A percentile compares a stretch with the other conserved stretches of the same genome.
Evolutionary conservation across 2,329 filamentous ascomycete species (phyloP).

Genomic region (Kalmusia sp.): DNA sequence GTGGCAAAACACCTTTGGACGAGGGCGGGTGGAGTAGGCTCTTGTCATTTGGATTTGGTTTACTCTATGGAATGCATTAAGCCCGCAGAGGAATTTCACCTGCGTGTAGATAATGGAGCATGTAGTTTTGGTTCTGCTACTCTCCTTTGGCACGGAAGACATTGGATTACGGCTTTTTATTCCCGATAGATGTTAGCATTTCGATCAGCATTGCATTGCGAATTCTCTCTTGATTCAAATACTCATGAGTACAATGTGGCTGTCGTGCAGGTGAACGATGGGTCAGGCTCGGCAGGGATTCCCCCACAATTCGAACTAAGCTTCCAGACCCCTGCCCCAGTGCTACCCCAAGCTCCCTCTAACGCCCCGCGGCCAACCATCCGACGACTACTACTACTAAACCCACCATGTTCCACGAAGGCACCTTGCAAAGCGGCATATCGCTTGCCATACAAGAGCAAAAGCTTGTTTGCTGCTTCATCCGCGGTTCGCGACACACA

Average conservation of each 20-base stretch:
- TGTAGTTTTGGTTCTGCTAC: constrained; percentile 15
- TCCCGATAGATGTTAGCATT: constrained; percentile 26
- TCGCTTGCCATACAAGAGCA: constrained; percentile 73
- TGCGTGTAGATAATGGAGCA: constrained; percentile 34
- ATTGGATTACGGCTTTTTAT: constrained; percentile 16
- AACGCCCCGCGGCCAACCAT: constrained; percentile 25
- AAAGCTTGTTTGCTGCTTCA: constrained; percentile 85
- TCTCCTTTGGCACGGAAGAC: constrained; percentile 39
- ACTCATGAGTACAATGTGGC: too few species aligned
- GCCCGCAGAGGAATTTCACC: constrained; percentile 11
- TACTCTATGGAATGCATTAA: constrained; percentile 17
- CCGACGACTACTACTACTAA: constrained; percentile 5
- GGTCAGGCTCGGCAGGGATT: neutral
- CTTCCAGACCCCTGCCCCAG: constrained; percentile 13
- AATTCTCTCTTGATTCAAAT: too few species aligned
- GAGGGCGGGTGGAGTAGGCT: constrained; percentile 3
- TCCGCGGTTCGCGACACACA: constrained; percentile 65
- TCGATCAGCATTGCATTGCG: constrained; percentile 16
- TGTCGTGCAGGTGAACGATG: too few species aligned
- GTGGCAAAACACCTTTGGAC: constrained; percentile 3
- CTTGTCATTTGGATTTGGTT: constrained; percentile 7
- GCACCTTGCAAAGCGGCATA: constrained; percentile 82
- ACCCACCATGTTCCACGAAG: constrained; percentile 77
- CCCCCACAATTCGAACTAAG: constrained; percentile 6
- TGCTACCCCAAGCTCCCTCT: constrained; percentile 11